Percentiles rank a stretch among this genome's conserved stretches.
Evolutionary conservation across 2,329 filamentous ascomycete species (phyloP).

Genomic region (Huntiella bhutanensis): DNA sequence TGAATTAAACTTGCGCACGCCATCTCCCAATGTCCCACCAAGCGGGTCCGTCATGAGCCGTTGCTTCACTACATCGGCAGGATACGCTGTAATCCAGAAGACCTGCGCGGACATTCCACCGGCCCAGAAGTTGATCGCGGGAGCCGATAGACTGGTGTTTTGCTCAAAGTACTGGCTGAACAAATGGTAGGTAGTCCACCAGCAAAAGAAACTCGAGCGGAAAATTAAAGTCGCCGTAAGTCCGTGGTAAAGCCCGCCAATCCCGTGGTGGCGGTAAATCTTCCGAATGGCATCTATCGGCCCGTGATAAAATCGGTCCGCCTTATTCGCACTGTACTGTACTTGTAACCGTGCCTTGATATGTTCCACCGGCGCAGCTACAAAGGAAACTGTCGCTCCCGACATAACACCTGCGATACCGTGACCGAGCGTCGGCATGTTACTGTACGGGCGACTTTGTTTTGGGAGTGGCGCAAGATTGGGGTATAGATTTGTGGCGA

Average conservation of each 20-base stretch:
- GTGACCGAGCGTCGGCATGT: conserved; percentile 59
- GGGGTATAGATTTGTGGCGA: conserved; percentile 60
- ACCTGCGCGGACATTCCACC: conserved; percentile 82
- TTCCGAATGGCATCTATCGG: conserved; percentile 69
- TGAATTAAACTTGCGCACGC: conserved; percentile 44
- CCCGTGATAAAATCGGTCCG: conserved; percentile 61
- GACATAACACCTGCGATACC: conserved; percentile 75
- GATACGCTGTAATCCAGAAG: conserved; percentile 87
- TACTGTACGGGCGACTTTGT: conserved; percentile 6
- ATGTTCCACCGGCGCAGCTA: conserved; percentile 88
- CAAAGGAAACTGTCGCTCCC: conserved; percentile 75
- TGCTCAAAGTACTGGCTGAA: conserved; percentile 49
- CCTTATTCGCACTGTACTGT: conserved; percentile 70
- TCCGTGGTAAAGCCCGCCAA: conserved; percentile 70
- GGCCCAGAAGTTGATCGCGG: conserved; percentile 90
- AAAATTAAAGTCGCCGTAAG: conserved; percentile 73
- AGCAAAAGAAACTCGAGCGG: conserved; percentile 87
- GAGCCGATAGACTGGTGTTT: conserved; percentile 51
- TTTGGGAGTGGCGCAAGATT: conserved; percentile 12
- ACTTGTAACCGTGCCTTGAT: conserved; percentile 87
- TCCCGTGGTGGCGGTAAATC: conserved; percentile 51
- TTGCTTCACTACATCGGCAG: conserved; percentile 87
- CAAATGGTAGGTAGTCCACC: conserved; percentile 92
- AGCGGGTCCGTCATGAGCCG: conserved; percentile 90
- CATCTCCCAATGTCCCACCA: conserved; percentile 48